Evolutionary conservation across 2,329 filamentous ascomycete genomes (phyloP).

Genomic region (Tolypocladium sp.): DNA sequence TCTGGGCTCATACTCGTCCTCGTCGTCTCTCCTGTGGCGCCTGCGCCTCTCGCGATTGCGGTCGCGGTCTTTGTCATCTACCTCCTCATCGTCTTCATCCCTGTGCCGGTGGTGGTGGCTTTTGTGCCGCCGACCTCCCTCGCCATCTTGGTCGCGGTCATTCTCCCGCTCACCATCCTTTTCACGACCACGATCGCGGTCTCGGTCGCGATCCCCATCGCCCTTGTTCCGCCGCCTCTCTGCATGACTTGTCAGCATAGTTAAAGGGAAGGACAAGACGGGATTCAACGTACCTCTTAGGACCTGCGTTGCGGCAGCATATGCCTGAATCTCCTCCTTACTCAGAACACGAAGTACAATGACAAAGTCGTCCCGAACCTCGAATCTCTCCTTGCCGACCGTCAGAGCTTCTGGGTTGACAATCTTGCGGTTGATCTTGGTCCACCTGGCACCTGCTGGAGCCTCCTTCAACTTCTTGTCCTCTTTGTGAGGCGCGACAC

Average conservation of each 20-base stretch:
- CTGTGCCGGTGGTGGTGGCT: constrained; percentile 23
- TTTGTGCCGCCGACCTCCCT: constrained; percentile 14
- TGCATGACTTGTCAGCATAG: constrained; percentile 5
- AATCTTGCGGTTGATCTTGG: constrained; percentile 78
- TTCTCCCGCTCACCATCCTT: constrained; percentile 19
- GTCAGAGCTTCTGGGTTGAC: constrained; percentile 86
- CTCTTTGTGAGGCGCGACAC: constrained; percentile 89
- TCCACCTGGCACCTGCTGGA: constrained; percentile 77
- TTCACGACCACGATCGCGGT: constrained; percentile 19
- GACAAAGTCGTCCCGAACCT: constrained; percentile 87
- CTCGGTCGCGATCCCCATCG: constrained; percentile 26
- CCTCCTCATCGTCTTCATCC: constrained; percentile 13
- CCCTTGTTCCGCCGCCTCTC: constrained; percentile 23
- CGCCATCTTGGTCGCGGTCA: constrained; percentile 18
- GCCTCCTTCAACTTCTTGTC: constrained; percentile 63
- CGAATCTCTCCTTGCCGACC: constrained; percentile 80
- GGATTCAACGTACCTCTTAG: constrained; percentile 56
- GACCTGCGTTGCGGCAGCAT: constrained; percentile 71
- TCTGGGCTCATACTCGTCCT: constrained; percentile 10
- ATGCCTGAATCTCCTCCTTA: constrained; percentile 82
- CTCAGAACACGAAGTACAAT: constrained; percentile 83
- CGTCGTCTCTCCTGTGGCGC: constrained; percentile 11
- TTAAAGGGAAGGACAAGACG: background rate
- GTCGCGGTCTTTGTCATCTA: constrained; percentile 2
- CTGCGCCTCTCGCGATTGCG: constrained; percentile 10